Evolutionary conservation across 768 basidiomycete genomes (phyloP), one percentile per base, ranked within the genome.

Genomic region (Cyclocybe cylindracea): DNA sequence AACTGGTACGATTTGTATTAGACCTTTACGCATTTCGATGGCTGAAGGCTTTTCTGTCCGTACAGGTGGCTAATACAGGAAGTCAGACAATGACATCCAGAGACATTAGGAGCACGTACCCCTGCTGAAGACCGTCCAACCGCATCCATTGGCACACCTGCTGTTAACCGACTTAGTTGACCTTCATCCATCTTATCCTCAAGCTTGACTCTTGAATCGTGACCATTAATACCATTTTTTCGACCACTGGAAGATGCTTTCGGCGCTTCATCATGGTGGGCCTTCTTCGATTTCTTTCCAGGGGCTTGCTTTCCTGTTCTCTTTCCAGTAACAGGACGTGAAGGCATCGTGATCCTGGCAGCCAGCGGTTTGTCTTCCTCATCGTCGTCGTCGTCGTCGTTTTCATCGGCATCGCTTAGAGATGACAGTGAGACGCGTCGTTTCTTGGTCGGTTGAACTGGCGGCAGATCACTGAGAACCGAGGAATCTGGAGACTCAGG

Each of bases 1-100:
- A 1, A 97, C 91, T 14, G 94, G 84, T 0, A 81, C 80, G 46
- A 97, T 85, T 55, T 84, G 78, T 60, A 98, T 98, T 53, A 96
- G 76, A 5, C 89, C 87, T 53, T 82, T 84, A 3, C 88, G 83
- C 55, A 96, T 77, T 64, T 98, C 96, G 14, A 86, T 70, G 11
- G 83, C 78, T 3, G 94, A 88, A 10, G 86, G 84, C 58, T 95
- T 92, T 61, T 93, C 91, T 4, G 83, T 68, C 64, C 80, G 84
- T 41, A 70, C 61, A 18, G 79, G 71, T 3, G 82, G 76, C 83
- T 89, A 46, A 37, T 43, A 24, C 13, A 41, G 31, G 13, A 55
- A 57, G 61, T 29, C 51, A 46, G 44, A 32, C 41, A 36, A 48
- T 40, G 32, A 39, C 34, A 33, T 31, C 36, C 29, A 31, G 34